Evolutionary conservation across 257 asterid species (phyloP).

Genomic region (Solanum stenotomum): DNA sequence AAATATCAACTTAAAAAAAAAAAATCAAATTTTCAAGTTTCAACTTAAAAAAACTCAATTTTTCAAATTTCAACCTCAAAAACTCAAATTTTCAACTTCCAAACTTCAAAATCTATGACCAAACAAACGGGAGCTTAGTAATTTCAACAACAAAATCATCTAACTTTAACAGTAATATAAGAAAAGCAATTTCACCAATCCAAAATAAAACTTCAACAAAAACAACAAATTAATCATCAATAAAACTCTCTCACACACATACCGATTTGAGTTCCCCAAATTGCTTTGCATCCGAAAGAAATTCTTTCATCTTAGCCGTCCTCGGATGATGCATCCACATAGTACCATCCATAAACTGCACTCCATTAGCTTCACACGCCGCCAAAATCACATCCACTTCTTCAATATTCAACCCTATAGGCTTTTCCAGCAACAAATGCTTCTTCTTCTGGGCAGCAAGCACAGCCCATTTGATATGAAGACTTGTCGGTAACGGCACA

Average conservation of each 20-base stretch:
- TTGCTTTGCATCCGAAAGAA: conserved; percentile 26
- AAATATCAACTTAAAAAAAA: not conserved
- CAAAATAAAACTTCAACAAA: not conserved
- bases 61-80: not conserved
- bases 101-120: not conserved
- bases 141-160: not conserved
- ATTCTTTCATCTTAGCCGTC: conserved; percentile 56
- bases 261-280: conserved; percentile 71
- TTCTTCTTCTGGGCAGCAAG: conserved; percentile 65
- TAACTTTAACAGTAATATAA: not conserved
- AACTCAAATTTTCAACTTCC: too few species aligned
- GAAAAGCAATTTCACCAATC: not conserved
- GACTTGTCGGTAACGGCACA: conserved; percentile 60
- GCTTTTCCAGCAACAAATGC: conserved; percentile 66
- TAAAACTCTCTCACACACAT: conserved; percentile 2
- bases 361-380: conserved; percentile 66
- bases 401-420: conserved; percentile 44
- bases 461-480: conserved; percentile 67
- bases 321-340: conserved; percentile 92
- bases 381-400: conserved; percentile 55
- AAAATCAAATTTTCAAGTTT: too few species aligned
- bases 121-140: not conserved
- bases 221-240: not conserved
- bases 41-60: not conserved
- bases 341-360: conserved; percentile 78